These are phyloP conservation scores for Pogostemon cablin DNA, from an alignment of 257 asterid genomes.

Conservation along the genomic window DNA sequence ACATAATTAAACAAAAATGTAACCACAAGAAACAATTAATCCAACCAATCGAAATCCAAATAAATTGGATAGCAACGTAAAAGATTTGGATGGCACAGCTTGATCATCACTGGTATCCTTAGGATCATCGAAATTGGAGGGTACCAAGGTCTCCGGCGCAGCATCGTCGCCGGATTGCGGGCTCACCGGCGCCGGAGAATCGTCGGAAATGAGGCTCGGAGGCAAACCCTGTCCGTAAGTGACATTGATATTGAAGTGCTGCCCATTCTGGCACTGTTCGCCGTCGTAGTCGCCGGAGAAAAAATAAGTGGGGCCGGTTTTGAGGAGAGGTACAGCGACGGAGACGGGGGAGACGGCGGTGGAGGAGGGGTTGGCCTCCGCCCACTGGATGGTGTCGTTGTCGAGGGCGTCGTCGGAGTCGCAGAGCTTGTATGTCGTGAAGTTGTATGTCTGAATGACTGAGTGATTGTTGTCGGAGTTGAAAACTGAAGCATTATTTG, in stretches of 20 bases:
- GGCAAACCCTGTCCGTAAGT: conserved; percentile 74
- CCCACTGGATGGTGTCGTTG: conserved; percentile 74
- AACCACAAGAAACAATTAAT: conserved; percentile 29
- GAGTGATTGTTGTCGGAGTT: conserved; percentile 88
- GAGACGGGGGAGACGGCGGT: conserved; percentile 47
- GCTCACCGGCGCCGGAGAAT: conserved; percentile 54
- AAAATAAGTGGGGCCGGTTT: conserved; percentile 58
- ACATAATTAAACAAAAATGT: not conserved
- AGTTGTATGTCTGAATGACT: conserved; percentile 73
- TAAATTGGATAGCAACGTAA: conserved; percentile 31
- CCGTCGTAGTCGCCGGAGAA: conserved; percentile 92
- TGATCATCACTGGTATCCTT: conserved; percentile 48
- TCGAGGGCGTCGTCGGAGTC: conserved; percentile 48
- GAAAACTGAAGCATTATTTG: conserved; percentile 57
- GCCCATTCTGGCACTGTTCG: conserved; percentile 77
- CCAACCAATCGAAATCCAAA: conserved; percentile 39
- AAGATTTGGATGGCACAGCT: conserved; percentile 48
- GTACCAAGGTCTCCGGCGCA: conserved; percentile 75
- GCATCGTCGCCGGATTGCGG: conserved; percentile 63
- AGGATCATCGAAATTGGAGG: conserved; percentile 71
- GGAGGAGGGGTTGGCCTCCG: conserved; percentile 60
- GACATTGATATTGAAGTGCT: conserved; percentile 60
- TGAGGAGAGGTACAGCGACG: conserved; percentile 59
- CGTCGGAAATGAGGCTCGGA: conserved; percentile 43
- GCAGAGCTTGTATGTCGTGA: conserved; percentile 60